Base-by-base conservation (phyloP, 352 stramenopile genomes). In the Hyaloperonospora arabidopsidis region DNA sequence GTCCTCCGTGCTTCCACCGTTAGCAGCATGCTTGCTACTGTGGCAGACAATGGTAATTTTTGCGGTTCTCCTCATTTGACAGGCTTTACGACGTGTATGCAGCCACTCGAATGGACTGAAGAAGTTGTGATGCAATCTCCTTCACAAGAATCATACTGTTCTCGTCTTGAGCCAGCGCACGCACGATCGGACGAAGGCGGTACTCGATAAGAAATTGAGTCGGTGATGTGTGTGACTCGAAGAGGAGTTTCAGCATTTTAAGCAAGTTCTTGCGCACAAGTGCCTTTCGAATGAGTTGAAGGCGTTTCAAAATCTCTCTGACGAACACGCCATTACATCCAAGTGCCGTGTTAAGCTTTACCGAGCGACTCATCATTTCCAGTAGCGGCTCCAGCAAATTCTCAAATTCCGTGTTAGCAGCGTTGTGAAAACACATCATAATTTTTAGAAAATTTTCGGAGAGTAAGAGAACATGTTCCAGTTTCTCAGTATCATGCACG, bases 201-300 rank as follows among this genome's bases (percentile, higher is more conserved):
- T 90, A 93, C 65, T 96, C 84, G 35, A 94, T 69, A 14, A 96
- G 64, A 45, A 97, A 94, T 55, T 95, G 78, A 45, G 72, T 73
- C 0, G 84, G 87, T 22, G 84, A 80, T 13, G 84, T 82, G 56
- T 97, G 87, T 19, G 79, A 81, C 54, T 95, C 84, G 49, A 95
- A 94, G 1, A 97, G 72, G 39, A 71, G 76, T 59, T 96, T 93
- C 50, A 97, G 83, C 70, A 97, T 96, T 61, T 93, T 93, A 48
- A 97, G 80, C 48, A 97, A 59, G 50, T 94, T 94, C 52, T 94
- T 96, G 41, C 86, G 79, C 35, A 96, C 86, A 32, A 95, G 89
- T 0, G 86, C 87, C 62, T 96, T 96, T 2, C 81, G 76, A 25
- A 86, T 73, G 11, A 87, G 75, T 5, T 74, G 78, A 34, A 97